Percentiles rank a stretch among this genome's conserved stretches.
Conservation (phyloP, 495 filamentous ascomycete genomes). For the Xylaria curta region DNA sequence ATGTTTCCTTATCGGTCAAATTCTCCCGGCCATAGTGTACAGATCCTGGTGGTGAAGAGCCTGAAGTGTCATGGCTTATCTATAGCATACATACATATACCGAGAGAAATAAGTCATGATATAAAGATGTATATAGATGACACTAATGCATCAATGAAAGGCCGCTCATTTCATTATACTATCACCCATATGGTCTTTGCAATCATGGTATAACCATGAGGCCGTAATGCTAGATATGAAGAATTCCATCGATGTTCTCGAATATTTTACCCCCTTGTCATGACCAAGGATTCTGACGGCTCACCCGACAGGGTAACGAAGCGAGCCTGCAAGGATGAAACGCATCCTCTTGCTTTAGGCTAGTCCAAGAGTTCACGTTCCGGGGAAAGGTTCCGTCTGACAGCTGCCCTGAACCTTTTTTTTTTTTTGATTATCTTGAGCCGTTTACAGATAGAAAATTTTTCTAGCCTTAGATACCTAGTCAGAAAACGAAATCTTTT, state of each 20-base stretch:
- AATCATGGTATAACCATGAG: neutral
- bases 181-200: neutral
- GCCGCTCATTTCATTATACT: neutral
- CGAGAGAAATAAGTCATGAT: neutral
- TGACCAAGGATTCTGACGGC: conserved; percentile 6
- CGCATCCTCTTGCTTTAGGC: conserved; percentile 15
- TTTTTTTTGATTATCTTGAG: conserved; percentile 1
- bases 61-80: neutral
- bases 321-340: conserved; percentile 18
- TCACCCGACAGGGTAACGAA: conserved; percentile 20
- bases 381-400: conserved; percentile 27
- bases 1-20: conserved; percentile 22
- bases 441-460: conserved; percentile 19
- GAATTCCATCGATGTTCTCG: neutral
- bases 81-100: neutral
- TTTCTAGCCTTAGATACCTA: conserved; percentile 16
- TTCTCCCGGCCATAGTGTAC: conserved; percentile 7
- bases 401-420: conserved; percentile 11
- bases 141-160: neutral
- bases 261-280: conserved; percentile 17
- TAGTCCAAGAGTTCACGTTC: conserved; percentile 23
- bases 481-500: conserved; percentile 1
- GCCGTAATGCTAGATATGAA: neutral
- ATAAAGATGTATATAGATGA: neutral
- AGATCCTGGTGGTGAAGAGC: neutral